phyloP scores from a whole-genome alignment of 2,329 filamentous ascomycete genomes.

The Tothia fuscella region DNA sequence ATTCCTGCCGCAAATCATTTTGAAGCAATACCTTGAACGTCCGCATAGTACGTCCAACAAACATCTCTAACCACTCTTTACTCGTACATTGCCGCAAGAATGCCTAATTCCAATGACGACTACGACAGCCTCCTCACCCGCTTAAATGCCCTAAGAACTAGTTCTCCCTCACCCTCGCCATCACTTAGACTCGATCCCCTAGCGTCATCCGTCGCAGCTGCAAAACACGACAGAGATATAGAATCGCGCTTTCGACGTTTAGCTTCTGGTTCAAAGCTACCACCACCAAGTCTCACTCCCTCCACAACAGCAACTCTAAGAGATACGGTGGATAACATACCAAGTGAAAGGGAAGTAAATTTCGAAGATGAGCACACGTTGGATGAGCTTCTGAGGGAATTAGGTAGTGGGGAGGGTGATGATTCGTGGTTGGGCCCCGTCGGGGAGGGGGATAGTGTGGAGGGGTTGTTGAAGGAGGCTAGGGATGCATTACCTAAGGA shows the following conservation, averaged over 20 bases:
- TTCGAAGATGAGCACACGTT: conserved; percentile 32
- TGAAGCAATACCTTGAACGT: too few species aligned
- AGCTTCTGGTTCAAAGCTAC: not conserved
- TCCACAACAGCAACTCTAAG: conserved; percentile 15
- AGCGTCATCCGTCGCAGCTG: not conserved
- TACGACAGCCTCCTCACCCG: conserved; percentile 32
- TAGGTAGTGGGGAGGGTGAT: conserved; percentile 17
- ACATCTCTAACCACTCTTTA: too few species aligned
- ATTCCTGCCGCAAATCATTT: too few species aligned
- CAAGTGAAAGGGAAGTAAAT: conserved; percentile 14
- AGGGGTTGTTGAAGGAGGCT: conserved; percentile 1
- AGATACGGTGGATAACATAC: conserved; percentile 18
- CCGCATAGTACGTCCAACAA: too few species aligned
- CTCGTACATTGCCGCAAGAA: too few species aligned
- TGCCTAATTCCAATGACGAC: too few species aligned
- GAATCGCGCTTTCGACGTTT: conserved; percentile 5
- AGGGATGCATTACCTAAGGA: conserved; percentile 15
- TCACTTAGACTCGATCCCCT: not conserved
- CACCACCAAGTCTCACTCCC: conserved; percentile 13
- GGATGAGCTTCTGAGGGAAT: conserved; percentile 34
- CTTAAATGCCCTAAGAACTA: conserved; percentile 30
- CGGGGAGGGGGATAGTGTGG: not conserved
- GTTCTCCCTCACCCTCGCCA: not conserved
- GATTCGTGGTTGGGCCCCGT: not conserved
- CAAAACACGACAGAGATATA: conserved; percentile 11